Evolutionary conservation across 768 basidiomycete genomes (phyloP).

Genomic region (Boletus patriciae): DNA sequence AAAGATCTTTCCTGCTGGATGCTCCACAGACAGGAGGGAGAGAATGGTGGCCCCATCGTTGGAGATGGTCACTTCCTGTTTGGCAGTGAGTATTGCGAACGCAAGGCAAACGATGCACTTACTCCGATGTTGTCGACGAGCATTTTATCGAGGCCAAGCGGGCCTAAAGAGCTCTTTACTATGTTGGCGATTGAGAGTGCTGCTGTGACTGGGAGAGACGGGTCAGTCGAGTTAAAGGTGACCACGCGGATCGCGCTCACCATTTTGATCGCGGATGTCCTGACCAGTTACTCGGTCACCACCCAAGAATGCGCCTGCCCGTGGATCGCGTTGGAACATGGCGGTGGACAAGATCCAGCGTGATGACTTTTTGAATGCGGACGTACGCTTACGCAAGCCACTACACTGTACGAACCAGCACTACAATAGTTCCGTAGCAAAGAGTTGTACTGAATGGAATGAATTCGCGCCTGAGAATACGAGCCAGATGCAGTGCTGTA

Average conservation of each 20-base stretch:
- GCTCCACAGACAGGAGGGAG: slow-evolving; percentile 88
- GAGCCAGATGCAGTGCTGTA: slow-evolving; percentile 8
- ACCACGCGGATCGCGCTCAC: slow-evolving; percentile 39
- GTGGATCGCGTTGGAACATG: slow-evolving; percentile 91
- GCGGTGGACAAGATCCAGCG: slow-evolving; percentile 7
- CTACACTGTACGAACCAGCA: too few species aligned
- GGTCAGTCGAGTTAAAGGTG: not conserved
- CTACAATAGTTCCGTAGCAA: not conserved
- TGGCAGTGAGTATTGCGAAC: slow-evolving; percentile 11
- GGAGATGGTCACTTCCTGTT: slow-evolving; percentile 96
- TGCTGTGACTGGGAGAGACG: slow-evolving; percentile 68
- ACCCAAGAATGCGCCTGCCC: slow-evolving; percentile 89
- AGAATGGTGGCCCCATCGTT: slow-evolving; percentile 99
- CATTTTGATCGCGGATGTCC: slow-evolving; percentile 96
- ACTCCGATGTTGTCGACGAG: slow-evolving; percentile 97
- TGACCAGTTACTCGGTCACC: slow-evolving; percentile 93
- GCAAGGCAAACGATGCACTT: slow-evolving; percentile 28
- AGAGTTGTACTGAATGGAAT: not conserved
- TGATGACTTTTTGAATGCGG: too few species aligned
- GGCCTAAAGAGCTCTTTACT: slow-evolving; percentile 93
- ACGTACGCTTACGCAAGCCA: slow-evolving; percentile 25
- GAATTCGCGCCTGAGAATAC: not conserved
- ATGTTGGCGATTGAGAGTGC: slow-evolving; percentile 97
- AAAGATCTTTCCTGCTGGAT: slow-evolving; percentile 96
- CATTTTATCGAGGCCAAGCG: slow-evolving; percentile 95